Evolutionary conservation across 2,329 filamentous ascomycete genomes (phyloP), one percentile per base, ranked within the genome.

Genomic region (Lojkania enalia): DNA sequence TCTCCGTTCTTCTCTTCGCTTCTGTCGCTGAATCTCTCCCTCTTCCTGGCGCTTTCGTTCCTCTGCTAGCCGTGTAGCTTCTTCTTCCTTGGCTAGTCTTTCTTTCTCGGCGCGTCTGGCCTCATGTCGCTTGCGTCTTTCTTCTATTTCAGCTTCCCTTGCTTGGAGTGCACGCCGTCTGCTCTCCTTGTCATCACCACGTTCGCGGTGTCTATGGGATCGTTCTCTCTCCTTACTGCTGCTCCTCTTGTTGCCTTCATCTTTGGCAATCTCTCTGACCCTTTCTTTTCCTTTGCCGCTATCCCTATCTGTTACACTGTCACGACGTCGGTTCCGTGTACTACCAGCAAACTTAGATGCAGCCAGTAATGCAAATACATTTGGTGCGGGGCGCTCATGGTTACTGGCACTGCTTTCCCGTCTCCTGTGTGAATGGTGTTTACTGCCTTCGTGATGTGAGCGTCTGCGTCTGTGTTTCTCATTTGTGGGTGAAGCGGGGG

Each of bases 271-370:
- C 16, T 63, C 61, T 16, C 52, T 54, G 2, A 49, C 25, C 27
- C 49, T 46, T 9, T 58, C 57, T 40, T 58, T 61, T 2, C 46
- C 54, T 39, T 49, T 54, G 6, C 39, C 42, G 16, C 49, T 18
- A 16, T 69, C 66, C 15, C 58, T 57, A 12, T 66, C 64, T 2
- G 63, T 63, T 25, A 65, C 61, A 40, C 64, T 67, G 39, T 68
- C 64, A 7, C 58, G 57, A 20, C 64, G 57, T 35, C 61, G 67
- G 21, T 48, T 57, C 30, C 53, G 62, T 6, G 54, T 45, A 16
- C 54, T 52, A 12, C 54, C 51, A 20, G 49, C 42, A 16, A 59
- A 35, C 29, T 59, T 64, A 6, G 55, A 40, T 15, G 52, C 51
- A 14, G 55, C 55, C 1, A 64, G 40, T 7, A 60, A 20, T 7